A percentile compares a stretch with the other conserved stretches of the same genome.
These are phyloP conservation scores for Chalaropsis thielavioides DNA, from an alignment of 2,329 filamentous ascomycete species.

Conservation along the genomic window DNA sequence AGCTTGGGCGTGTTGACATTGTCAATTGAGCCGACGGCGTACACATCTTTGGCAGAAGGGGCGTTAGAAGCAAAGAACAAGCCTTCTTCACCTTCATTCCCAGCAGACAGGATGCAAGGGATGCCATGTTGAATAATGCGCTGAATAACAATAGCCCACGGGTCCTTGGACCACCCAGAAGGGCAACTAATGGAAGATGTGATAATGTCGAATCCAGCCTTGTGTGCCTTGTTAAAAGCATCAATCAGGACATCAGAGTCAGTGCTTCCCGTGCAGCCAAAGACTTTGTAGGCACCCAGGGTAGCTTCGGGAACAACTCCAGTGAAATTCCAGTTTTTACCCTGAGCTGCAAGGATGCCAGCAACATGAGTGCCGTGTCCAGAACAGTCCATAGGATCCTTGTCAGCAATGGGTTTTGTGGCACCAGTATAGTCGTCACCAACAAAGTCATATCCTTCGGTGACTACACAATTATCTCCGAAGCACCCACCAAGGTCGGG, in stretches of 20 bases:
- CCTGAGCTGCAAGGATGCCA: conserved; percentile 47
- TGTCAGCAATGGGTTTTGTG: conserved; percentile 28
- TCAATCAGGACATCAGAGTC: conserved; percentile 43
- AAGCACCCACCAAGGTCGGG: conserved; percentile 51
- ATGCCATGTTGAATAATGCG: conserved; percentile 40
- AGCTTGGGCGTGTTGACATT: conserved; percentile 32
- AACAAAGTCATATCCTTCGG: conserved; percentile 42
- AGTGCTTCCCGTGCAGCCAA: conserved; percentile 39
- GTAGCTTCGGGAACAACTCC: conserved; percentile 43
- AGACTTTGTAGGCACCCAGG: conserved; percentile 42
- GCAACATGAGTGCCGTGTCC: conserved; percentile 50
- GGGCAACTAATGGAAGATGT: conserved; percentile 39
- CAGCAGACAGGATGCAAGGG: conserved; percentile 38
- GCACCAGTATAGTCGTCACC: conserved; percentile 37
- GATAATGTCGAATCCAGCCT: conserved; percentile 44
- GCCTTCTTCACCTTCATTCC: conserved; percentile 34
- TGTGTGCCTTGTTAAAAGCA: conserved; percentile 44
- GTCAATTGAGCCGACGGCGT: conserved; percentile 37
- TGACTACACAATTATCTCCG: conserved; percentile 42
- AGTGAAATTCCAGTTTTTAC: conserved; percentile 32
- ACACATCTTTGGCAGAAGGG: conserved; percentile 33
- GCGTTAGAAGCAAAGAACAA: conserved; percentile 36
- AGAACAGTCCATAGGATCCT: conserved; percentile 40
- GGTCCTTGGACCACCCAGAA: conserved; percentile 38
- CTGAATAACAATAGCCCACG: conserved; percentile 36